A percentile compares a stretch with the other conserved stretches of the same genome.
Evolutionary conservation across 495 filamentous ascomycete species (phyloP).

Genomic region (Durotheca rogersii): DNA sequence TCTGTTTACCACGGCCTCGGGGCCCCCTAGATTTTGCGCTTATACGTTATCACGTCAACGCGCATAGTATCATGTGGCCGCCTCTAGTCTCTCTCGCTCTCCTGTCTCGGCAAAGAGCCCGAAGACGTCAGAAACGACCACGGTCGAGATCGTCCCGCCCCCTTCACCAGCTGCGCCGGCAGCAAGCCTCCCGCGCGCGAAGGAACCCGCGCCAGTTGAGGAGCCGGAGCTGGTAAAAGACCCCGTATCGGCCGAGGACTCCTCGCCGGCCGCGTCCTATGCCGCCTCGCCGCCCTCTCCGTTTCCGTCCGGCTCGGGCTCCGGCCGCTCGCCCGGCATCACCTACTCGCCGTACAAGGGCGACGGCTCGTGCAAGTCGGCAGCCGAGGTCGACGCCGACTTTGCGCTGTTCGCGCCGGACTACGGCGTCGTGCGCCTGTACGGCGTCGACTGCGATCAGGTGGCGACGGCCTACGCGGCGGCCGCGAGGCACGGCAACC

Average conservation of each 20-base stretch:
- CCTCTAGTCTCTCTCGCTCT: constrained; percentile 20
- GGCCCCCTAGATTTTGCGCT: constrained; percentile 3
- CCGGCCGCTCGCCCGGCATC: constrained; percentile 53
- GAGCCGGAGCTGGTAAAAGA: no score
- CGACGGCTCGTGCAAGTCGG: constrained; percentile 65
- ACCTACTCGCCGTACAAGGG: constrained; percentile 74
- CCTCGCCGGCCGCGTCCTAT: no score
- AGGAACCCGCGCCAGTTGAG: constrained; percentile 1
- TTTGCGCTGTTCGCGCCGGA: constrained; percentile 50
- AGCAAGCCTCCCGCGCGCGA: no score
- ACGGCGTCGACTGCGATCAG: constrained; percentile 79
- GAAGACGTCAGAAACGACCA: constrained; percentile 10
- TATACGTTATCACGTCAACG: constrained; percentile 5
- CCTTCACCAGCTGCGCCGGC: constrained; percentile 16
- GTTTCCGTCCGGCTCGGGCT: constrained; percentile 7
- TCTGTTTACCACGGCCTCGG: constrained; percentile 9
- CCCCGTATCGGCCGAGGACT: no score
- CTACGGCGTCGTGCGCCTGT: constrained; percentile 69
- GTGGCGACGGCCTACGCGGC: constrained; percentile 59
- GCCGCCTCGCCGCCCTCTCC: constrained; percentile 9
- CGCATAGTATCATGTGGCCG: constrained; percentile 24
- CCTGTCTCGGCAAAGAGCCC: constrained; percentile 19
- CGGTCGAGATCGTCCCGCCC: constrained; percentile 6
- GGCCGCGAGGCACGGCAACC: constrained; percentile 57
- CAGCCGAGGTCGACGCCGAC: constrained; percentile 61